A percentile compares a stretch with the other conserved stretches of the same genome.
Evolutionary conservation across 768 basidiomycete species (phyloP).

Genomic region (Auricularia sp.): DNA sequence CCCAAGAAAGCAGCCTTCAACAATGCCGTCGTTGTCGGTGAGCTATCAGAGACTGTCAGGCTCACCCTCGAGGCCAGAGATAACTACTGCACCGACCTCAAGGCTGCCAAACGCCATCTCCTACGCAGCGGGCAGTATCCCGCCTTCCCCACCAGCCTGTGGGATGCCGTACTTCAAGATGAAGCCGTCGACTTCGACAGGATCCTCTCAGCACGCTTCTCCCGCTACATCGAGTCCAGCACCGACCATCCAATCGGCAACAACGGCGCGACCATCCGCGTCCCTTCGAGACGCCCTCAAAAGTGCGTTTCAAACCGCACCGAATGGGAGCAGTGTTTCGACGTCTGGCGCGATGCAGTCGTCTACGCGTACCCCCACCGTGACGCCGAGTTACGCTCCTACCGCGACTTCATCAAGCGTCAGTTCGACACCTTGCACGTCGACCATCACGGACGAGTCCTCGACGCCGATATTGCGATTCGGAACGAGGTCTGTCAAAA

Average conservation of each 20-base stretch:
- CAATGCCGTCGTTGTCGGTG: not conserved
- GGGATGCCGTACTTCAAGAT: not conserved
- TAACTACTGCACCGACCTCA: not conserved
- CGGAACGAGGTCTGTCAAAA: slow-evolving; percentile 15
- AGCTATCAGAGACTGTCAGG: not conserved
- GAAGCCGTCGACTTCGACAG: not conserved
- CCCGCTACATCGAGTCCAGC: too few species aligned
- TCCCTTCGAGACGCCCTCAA: too few species aligned
- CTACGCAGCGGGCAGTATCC: not conserved
- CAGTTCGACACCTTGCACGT: slow-evolving; percentile 13
- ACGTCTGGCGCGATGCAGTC: slow-evolving; percentile 9
- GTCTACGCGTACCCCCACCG: slow-evolving; percentile 20
- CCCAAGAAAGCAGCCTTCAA: not conserved
- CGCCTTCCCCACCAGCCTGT: not conserved
- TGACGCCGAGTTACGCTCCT: slow-evolving; percentile 16
- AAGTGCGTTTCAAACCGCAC: not conserved
- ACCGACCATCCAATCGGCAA: too few species aligned
- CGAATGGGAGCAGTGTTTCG: not conserved
- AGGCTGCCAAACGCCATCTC: not conserved
- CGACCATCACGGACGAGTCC: slow-evolving; percentile 13
- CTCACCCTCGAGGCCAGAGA: not conserved
- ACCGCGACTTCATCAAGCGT: slow-evolving; percentile 15
- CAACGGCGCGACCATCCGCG: too few species aligned
- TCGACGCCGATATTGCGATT: slow-evolving; percentile 24
- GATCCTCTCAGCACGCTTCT: too few species aligned